Evolutionary conservation across 345 rosid species (phyloP).

Genomic region (Murraya paniculata): DNA sequence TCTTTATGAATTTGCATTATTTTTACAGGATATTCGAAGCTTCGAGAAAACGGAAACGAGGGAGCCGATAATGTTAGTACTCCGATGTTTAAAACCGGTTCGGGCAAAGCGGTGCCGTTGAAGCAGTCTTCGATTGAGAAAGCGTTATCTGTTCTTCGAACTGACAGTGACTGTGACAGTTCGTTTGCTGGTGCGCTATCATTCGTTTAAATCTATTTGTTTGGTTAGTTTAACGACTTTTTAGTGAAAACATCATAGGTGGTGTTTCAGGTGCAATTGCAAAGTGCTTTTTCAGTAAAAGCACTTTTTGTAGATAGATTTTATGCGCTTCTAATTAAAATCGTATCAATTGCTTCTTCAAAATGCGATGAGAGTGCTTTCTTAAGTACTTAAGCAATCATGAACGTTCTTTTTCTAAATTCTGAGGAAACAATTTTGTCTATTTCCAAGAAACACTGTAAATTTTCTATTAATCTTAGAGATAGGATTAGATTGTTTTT

Average conservation of each 20-base stretch:
- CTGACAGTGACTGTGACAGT: constrained; percentile 14
- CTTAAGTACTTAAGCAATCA: neutral
- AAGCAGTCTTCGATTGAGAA: constrained; percentile 63
- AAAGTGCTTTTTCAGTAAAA: neutral
- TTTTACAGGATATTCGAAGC: constrained; percentile 42
- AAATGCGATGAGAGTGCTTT: neutral
- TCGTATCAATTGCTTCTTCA: neutral
- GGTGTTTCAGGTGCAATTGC: neutral
- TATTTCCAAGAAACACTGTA: neutral
- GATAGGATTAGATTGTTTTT: neutral
- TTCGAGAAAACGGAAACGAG: constrained; percentile 30
- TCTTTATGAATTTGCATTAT: neutral
- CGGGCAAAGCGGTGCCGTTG: constrained; percentile 53
- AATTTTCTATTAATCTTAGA: neutral
- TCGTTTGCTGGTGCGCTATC: constrained; percentile 33
- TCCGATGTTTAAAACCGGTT: constrained; percentile 65
- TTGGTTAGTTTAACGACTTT: neutral
- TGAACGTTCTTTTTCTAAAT: neutral
- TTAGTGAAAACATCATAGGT: neutral
- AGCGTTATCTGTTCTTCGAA: constrained; percentile 56
- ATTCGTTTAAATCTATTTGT: neutral
- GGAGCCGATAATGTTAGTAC: constrained; percentile 16
- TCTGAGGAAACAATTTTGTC: neutral
- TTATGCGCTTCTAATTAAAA: neutral
- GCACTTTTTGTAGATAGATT: neutral